These are phyloP conservation scores for Pyrenophora teres DNA, from an alignment of 2,329 filamentous ascomycete genomes.

Conservation along the genomic window DNA sequence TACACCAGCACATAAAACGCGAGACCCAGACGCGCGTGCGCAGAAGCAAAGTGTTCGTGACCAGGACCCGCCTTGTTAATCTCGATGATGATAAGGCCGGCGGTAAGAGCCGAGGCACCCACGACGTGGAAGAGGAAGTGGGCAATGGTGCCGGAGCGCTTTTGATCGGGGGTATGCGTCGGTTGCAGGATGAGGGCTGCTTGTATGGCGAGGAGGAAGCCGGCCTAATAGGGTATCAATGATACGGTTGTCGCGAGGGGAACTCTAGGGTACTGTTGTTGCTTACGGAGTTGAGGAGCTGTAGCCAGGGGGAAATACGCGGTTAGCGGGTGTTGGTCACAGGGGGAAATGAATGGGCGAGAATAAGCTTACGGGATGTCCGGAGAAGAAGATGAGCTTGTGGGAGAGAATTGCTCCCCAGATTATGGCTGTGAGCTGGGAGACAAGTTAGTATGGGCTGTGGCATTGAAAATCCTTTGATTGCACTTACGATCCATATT, in stretches of 20 bases:
- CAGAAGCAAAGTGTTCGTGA: conserved; percentile 75
- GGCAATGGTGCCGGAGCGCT: conserved; percentile 63
- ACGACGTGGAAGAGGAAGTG: conserved; percentile 75
- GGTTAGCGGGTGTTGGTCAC: conserved; percentile 13
- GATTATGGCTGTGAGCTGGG: conserved; percentile 70
- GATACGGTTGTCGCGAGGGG: conserved; percentile 19
- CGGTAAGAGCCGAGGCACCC: conserved; percentile 64
- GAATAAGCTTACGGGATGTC: conserved; percentile 71
- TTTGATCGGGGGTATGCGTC: conserved; percentile 76
- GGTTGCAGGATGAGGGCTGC: conserved; percentile 86
- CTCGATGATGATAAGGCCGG: conserved; percentile 73
- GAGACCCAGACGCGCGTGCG: conserved; percentile 83
- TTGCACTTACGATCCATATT: conserved; percentile 65
- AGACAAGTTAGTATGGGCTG: conserved; percentile 15
- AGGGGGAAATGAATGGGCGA: background rate
- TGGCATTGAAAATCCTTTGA: background rate
- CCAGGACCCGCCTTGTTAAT: conserved; percentile 77
- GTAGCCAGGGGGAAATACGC: background rate
- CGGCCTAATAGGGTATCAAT: conserved; percentile 52
- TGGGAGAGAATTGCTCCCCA: conserved; percentile 77
- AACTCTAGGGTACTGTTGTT: conserved; percentile 11
- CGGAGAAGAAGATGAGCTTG: conserved; percentile 79
- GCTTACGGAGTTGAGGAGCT: conserved; percentile 59
- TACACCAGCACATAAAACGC: conserved; percentile 71
- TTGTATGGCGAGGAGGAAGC: conserved; percentile 75